Base-by-base conservation (phyloP, 2,329 filamentous ascomycete genomes). In the Eutypella sp. region DNA sequence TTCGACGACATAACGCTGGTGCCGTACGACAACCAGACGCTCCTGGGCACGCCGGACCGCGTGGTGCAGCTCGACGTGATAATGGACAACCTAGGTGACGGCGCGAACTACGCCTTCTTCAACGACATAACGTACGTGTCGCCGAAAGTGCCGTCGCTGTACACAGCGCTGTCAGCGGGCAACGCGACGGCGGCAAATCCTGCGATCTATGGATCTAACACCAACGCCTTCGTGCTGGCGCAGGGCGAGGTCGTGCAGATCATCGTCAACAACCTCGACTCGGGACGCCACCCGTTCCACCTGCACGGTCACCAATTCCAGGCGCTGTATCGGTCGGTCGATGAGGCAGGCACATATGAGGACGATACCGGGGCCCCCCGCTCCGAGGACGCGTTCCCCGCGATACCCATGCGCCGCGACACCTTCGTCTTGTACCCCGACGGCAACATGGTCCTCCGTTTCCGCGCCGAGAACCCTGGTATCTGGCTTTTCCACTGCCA, bases 401-500 rank as follows among this genome's bases (percentile, higher is more conserved):
- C 67, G 7, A 69, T 70, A 2, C 85, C 85, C 0, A 78, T 87
- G 70, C 71, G 84, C 6, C 71, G 87, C 7, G 87, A 92, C 50
- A 87, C 84, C 0, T 64, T 86, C 0, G 76, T 85, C 2, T 65
- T 89, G 0, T 75, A 74, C 18, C 82, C 84, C 0, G 73, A 79
- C 25, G 85, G 87, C 1, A 81, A 86, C 62, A 75, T 85, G 20
- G 79, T 89, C 10, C 59, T 92, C 19, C 73, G 82, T n/a, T 85
- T 85, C 67, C 69, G 70, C 47, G 80, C 83, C 2, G 74, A 87
- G 57, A 87, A 87, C 53, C 81, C 84, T 10, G 71, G 79, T 31
- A 70, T 86, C 19, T 87, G 82, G 82, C 64, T 86, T 4, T 87
- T 90, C 68, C 87, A 90, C 66, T 91, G 87, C 65, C 87, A 92